Percentiles rank a stretch among this genome's conserved stretches.
phyloP scores from a whole-genome alignment of 371 early-diverging fungal species.

The Rhizomucor miehei region DNA sequence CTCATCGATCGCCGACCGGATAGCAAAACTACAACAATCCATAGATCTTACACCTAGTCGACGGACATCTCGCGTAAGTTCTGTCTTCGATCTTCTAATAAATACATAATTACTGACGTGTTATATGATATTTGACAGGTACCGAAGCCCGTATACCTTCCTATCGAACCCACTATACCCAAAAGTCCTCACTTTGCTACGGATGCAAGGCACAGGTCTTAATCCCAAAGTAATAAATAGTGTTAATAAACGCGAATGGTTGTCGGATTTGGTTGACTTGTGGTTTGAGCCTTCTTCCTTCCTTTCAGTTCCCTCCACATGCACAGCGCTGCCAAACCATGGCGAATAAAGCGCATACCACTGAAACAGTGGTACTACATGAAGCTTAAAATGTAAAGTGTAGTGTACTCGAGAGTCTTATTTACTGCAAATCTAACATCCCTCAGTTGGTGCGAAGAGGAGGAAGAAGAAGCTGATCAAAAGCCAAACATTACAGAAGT shows the following conservation, averaged over 20 bases:
- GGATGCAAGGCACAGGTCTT: background rate
- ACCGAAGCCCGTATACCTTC: constrained; percentile 2
- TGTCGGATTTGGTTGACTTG: no score
- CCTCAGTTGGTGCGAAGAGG: constrained; percentile 34
- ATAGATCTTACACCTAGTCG: no score
- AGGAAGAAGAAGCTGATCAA: constrained; percentile 15
- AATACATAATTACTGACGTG: no score
- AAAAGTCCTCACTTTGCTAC: constrained; percentile 9
- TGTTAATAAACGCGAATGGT: no score
- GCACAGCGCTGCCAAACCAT: background rate
- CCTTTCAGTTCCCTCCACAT: background rate
- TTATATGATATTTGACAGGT: no score
- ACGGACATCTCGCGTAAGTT: no score
- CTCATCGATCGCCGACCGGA: no score
- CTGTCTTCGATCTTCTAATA: no score
- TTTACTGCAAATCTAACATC: no score
- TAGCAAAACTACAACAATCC: no score
- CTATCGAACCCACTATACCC: constrained; percentile 6
- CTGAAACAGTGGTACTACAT: constrained; percentile 38
- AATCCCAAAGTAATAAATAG: no score
- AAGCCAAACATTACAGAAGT: constrained; percentile 30
- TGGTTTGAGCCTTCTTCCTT: background rate
- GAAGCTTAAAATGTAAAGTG: constrained; percentile 36
- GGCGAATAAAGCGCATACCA: constrained; percentile 7
- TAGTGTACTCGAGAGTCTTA: no score